Conservation (phyloP, 139 green algal species). For the Choricystis sp. region DNA sequence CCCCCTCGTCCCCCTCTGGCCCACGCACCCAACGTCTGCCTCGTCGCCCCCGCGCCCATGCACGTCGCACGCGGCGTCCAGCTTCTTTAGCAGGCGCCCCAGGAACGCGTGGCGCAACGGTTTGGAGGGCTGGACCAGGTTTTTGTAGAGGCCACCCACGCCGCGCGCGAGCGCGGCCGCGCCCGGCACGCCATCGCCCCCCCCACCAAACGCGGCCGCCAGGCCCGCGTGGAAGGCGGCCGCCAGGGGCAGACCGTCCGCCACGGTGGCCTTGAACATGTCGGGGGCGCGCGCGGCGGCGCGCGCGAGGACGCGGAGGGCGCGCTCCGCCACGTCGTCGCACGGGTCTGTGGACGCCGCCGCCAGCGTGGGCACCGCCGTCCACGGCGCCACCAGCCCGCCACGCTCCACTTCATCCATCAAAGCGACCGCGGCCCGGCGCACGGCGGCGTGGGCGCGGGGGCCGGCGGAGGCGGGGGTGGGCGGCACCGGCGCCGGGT, state of each 20-base stretch:
- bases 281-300: conserved; percentile 10
- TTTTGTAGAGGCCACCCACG: conserved; percentile 24
- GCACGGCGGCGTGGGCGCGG: conserved; percentile 12
- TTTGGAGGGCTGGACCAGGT: conserved; percentile 19
- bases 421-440: conserved; percentile 40
- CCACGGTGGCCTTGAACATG: conserved; percentile 11
- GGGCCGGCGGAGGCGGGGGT: not conserved
- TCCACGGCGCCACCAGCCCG: conserved; percentile 58
- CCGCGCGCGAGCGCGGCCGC: conserved; percentile 11
- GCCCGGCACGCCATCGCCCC: conserved; percentile 8
- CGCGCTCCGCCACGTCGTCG: conserved; percentile 12
- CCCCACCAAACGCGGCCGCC: conserved; percentile 2
- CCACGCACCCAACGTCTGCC: conserved; percentile 1
- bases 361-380: conserved; percentile 33
- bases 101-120: conserved; percentile 22
- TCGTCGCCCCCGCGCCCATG: not conserved
- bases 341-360: conserved; percentile 38
- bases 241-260: conserved; percentile 20
- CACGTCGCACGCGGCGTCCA: conserved; percentile 18
- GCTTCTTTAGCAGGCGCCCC: conserved; percentile 21
- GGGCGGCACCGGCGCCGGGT: conserved; percentile 3
- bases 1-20: too few species aligned
- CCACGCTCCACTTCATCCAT: conserved; percentile 44
- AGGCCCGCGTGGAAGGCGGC: conserved; percentile 31
- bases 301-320: conserved; percentile 15